Evolutionary conservation across 2,329 filamentous ascomycete species (phyloP), one percentile per base, ranked within the genome.

Genomic region (Calonectria fujianensis): DNA sequence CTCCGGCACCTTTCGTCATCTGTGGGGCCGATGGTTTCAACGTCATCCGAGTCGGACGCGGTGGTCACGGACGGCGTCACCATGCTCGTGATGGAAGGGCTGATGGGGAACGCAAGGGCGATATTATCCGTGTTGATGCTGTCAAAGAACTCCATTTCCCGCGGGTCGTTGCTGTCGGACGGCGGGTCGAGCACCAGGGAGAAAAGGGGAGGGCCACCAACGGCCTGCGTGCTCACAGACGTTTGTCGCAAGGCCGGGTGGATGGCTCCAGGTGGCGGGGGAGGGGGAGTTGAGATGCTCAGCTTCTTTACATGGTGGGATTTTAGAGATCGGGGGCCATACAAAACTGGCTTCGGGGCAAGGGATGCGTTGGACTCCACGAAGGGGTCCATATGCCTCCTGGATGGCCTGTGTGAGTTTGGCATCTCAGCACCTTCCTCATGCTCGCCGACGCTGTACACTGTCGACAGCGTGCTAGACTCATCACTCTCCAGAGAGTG

Each of bases 401-500:
- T 73, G 13, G n/a, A n/a, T 45, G 16, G 41, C 13, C 37, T 63
- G 3, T n/a, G 27, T 13, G 69, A 11, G 16, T 11, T 27, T 0
- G 27, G 59, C 20, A 75, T 67, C 4, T 80, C 76, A 2, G 32
- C 57, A 10, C 68, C 73, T 9, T 87, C 85, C 11, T 88, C 85
- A 1, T 85, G 83, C 69, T 90, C 89, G 37, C 90, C 89, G 63
- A 88, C 88, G 73, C 90, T 91, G 75, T 91, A 91, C 7, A 92
- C 81, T 0, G 90, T 92, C 5, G 90, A 92, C 7, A 92, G 83
- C 3, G 89, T 87, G 50, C 89, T 91, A 0, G 89, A 91, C 18
- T 85, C 83, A 11, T 88, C 85, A 75, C 88, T 90, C 5, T 85
- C 83, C 5, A 81, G 72, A 0, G 87, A 88, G 6, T 67, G 72